Conservation (phyloP, 2,329 filamentous ascomycete genomes). For the Juglanconis oblonga region DNA sequence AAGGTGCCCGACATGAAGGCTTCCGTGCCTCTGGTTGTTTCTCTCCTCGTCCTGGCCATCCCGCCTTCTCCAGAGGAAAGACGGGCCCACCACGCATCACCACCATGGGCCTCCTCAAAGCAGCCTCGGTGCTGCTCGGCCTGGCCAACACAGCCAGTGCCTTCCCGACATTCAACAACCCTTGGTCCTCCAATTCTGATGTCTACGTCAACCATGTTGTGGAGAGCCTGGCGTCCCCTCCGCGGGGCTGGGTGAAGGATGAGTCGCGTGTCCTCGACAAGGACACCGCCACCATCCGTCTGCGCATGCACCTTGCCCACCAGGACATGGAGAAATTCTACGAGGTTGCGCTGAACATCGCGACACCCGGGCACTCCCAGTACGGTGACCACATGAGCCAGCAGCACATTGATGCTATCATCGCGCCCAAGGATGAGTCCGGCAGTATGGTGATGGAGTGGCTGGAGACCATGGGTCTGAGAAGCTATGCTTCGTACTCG, state of each 20-base stretch:
- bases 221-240: constrained; percentile 12
- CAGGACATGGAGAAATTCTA: constrained; percentile 19
- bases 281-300: constrained; percentile 7
- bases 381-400: constrained; percentile 25
- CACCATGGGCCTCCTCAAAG: constrained; percentile 9
- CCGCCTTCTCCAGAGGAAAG: background rate
- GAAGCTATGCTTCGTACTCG: constrained; percentile 24
- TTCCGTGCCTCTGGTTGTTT: no score
- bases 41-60: background rate
- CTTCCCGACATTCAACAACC: constrained; percentile 1
- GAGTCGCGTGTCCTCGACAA: constrained; percentile 13
- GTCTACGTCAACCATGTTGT: constrained; percentile 8
- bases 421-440: constrained; percentile 21
- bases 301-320: constrained; percentile 15
- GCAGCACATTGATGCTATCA: constrained; percentile 22
- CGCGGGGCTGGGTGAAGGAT: constrained; percentile 14
- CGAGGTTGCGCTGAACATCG: constrained; percentile 17
- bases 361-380: constrained; percentile 21
- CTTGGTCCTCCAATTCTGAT: background rate
- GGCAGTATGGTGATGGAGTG: constrained; percentile 22
- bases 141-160: constrained; percentile 6
- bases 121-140: constrained; percentile 6
- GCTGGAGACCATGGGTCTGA: constrained; percentile 22
- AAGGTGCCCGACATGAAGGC: background rate
- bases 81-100: background rate